Percentiles rank a stretch among this genome's conserved stretches.
These are phyloP conservation scores for Volvox africanus DNA, from an alignment of 139 green algal genomes.

Conservation along the genomic window DNA sequence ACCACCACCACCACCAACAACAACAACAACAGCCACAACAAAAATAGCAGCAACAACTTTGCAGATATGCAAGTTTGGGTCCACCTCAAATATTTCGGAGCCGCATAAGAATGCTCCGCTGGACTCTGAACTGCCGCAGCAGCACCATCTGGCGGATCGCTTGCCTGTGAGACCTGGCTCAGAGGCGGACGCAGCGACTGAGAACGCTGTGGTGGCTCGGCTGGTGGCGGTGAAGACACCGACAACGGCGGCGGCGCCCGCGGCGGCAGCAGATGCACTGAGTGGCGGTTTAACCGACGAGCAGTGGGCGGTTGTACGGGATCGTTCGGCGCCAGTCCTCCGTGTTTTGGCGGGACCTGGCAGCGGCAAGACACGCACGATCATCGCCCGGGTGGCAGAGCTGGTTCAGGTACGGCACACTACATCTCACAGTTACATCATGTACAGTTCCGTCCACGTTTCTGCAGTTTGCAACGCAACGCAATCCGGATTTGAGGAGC, in stretches of 20 bases:
- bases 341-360: constrained; percentile 69
- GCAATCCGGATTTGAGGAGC: too few relatives aligned
- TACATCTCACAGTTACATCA: too few relatives aligned
- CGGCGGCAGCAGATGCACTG: background rate
- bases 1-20: too few relatives aligned
- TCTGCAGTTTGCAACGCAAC: too few relatives aligned
- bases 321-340: background rate
- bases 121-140: background rate
- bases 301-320: constrained; percentile 35
- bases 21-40: background rate
- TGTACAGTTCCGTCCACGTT: too few relatives aligned
- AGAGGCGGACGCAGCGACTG: background rate
- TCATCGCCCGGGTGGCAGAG: constrained; percentile 76
- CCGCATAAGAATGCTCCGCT: background rate
- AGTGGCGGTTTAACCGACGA: constrained; percentile 12
- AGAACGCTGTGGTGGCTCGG: background rate
- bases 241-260: constrained; percentile 9
- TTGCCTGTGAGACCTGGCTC: background rate
- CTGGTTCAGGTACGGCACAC: constrained; percentile 56
- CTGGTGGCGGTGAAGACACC: constrained; percentile 20
- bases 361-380: constrained; percentile 88
- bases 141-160: background rate
- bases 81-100: background rate
- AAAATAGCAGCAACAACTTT: background rate
- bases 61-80: background rate